These are phyloP conservation scores for Globisporangium nagaii DNA, from an alignment of 352 stramenopile species.

Conservation along the genomic window DNA sequence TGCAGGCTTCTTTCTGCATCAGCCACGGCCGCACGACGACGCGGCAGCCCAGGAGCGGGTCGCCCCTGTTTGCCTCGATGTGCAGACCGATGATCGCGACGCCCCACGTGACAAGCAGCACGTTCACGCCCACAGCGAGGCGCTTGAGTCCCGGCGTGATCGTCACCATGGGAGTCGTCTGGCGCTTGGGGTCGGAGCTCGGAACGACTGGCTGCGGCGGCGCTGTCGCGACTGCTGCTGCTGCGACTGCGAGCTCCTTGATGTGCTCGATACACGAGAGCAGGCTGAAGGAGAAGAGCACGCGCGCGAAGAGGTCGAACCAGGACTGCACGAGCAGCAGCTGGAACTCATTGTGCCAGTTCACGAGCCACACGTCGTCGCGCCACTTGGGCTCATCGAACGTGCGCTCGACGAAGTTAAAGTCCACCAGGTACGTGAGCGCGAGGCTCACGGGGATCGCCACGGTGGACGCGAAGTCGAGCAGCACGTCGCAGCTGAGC, in stretches of 20 bases:
- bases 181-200: no score
- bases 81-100: not conserved
- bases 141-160: not conserved
- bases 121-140: not conserved
- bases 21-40: conserved; percentile 11
- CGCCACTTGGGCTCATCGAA: not conserved
- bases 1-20: not conserved
- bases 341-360: conserved; percentile 1
- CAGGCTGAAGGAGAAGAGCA: conserved; percentile 5
- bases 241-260: no score
- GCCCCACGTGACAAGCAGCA: not conserved
- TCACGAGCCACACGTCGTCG: not conserved
- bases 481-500: not conserved
- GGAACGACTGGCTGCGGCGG: no score
- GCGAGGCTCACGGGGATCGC: not conserved
- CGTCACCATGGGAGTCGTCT: no score
- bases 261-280: not conserved
- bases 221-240: not conserved
- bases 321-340: conserved; percentile 4
- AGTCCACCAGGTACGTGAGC: not conserved
- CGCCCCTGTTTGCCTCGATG: not conserved
- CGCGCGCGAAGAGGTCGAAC: not conserved
- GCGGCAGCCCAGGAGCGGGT: conserved; percentile 2
- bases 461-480: not conserved
- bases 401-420: not conserved